Percentiles rank a stretch among this genome's conserved stretches.
Evolutionary conservation across 1,139 yeast species (phyloP).

Genomic region (Insectozyma bohioensis): DNA sequence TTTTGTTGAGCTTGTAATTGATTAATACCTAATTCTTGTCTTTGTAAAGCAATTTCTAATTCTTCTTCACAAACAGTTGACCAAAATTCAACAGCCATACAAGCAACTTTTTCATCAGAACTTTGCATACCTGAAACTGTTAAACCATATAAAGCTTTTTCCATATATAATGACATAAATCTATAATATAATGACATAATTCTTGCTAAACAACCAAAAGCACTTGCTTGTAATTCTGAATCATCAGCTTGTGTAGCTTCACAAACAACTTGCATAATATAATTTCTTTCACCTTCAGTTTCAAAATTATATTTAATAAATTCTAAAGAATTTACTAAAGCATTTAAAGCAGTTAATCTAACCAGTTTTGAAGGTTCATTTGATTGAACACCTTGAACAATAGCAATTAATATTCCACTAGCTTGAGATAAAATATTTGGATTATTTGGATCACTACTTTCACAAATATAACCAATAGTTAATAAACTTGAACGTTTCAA

Average conservation of each 20-base stretch:
- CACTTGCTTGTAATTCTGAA: constrained; percentile 83
- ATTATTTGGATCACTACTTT: constrained; percentile 84
- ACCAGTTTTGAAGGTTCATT: constrained; percentile 74
- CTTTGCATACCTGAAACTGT: constrained; percentile 93
- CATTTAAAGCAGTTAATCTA: constrained; percentile 86
- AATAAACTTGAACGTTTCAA: constrained; percentile 84
- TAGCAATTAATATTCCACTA: constrained; percentile 89
- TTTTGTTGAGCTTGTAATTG: constrained; percentile 18
- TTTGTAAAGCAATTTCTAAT: constrained; percentile 70
- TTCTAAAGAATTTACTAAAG: constrained; percentile 86
- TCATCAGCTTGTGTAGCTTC: constrained; percentile 94
- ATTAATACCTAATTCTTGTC: constrained; percentile 52
- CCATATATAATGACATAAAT: constrained; percentile 94
- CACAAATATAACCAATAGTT: constrained; percentile 95
- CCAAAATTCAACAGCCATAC: constrained; percentile 99
- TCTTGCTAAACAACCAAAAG: constrained; percentile 92
- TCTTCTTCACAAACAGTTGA: constrained; percentile 97
- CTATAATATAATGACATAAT: constrained; percentile 88
- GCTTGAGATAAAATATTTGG: constrained; percentile 80
- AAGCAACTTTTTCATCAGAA: constrained; percentile 80
- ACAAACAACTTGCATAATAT: constrained; percentile 97
- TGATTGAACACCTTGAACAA: constrained; percentile 92
- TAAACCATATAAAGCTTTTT: constrained; percentile 87
- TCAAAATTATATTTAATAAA: constrained; percentile 87
- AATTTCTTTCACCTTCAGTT: constrained; percentile 92